Conservation (phyloP, 169 alveolate genomes). For the Blepharisma undulans region DNA sequence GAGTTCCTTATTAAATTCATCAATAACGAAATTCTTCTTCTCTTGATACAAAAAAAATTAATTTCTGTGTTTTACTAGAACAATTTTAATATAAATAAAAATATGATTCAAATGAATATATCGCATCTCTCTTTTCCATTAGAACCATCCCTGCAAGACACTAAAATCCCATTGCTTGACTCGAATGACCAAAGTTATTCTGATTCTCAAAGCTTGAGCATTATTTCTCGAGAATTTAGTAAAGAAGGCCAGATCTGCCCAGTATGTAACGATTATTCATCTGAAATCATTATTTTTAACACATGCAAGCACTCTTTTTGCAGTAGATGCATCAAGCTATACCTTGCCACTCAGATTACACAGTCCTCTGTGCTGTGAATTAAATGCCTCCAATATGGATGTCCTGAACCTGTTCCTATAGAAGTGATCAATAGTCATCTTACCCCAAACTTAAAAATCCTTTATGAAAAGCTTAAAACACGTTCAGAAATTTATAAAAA, state of each 20-base stretch:
- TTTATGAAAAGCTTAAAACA: neutral
- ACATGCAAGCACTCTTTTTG: neutral
- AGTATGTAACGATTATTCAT: neutral
- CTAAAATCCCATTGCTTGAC: neutral
- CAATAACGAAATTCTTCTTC: neutral
- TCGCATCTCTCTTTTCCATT: neutral
- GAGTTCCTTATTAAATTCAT: neutral
- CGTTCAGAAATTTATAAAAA: neutral
- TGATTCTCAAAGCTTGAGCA: neutral
- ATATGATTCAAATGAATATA: neutral
- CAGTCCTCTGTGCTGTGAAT: neutral
- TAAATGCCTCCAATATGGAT: neutral
- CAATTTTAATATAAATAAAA: neutral
- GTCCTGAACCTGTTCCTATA: neutral
- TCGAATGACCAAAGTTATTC: neutral
- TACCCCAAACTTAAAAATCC: neutral
- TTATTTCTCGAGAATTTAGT: neutral
- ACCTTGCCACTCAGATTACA: neutral
- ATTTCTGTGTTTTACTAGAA: neutral
- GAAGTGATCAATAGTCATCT: neutral
- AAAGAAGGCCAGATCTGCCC: neutral
- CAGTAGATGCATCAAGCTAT: neutral
- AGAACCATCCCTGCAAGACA: neutral
- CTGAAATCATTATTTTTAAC: neutral
- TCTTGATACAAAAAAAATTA: neutral